phyloP scores from a whole-genome alignment of 1,284 basidiomycete species.

The Pascua sp. region DNA sequence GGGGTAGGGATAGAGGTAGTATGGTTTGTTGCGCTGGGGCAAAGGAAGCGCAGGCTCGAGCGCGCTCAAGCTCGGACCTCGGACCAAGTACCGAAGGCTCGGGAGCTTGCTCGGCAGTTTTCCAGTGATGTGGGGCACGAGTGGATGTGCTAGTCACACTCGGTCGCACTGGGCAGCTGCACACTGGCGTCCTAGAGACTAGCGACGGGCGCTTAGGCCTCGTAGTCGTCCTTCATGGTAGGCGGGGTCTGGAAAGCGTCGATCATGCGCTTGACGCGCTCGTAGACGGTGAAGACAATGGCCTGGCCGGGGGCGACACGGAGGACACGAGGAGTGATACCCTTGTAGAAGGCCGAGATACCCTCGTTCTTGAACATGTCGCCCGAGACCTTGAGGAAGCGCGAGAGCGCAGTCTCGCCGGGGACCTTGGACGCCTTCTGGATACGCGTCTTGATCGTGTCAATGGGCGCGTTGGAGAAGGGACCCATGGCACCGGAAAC shows the following conservation, averaged over 20 bases:
- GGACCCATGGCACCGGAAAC: constrained; percentile 97
- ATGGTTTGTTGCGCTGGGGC: background rate
- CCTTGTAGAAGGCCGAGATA: constrained; percentile 85
- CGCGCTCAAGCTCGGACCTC: too few species aligned
- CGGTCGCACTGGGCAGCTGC: background rate
- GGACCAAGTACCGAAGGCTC: too few species aligned
- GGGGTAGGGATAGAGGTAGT: background rate
- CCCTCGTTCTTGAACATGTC: constrained; percentile 97
- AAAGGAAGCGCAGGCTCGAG: too few species aligned
- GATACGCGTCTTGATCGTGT: constrained; percentile 85
- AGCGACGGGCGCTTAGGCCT: constrained; percentile 11
- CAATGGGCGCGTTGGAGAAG: constrained; percentile 94
- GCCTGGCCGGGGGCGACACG: constrained; percentile 86
- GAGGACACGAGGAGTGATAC: constrained; percentile 93
- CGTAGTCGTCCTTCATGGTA: constrained; percentile 29
- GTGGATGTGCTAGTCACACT: background rate
- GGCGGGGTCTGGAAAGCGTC: constrained; percentile 62
- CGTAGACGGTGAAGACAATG: constrained; percentile 63
- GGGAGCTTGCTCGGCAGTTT: background rate
- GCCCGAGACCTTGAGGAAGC: constrained; percentile 72
- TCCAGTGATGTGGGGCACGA: background rate
- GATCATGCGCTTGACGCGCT: constrained; percentile 69
- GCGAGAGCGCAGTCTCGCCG: constrained; percentile 67
- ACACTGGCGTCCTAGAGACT: too few species aligned
- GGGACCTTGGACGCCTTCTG: constrained; percentile 78